These are phyloP conservation scores for Colletotrichum filicis DNA, from an alignment of 2,329 filamentous ascomycete species.

Conservation along the genomic window DNA sequence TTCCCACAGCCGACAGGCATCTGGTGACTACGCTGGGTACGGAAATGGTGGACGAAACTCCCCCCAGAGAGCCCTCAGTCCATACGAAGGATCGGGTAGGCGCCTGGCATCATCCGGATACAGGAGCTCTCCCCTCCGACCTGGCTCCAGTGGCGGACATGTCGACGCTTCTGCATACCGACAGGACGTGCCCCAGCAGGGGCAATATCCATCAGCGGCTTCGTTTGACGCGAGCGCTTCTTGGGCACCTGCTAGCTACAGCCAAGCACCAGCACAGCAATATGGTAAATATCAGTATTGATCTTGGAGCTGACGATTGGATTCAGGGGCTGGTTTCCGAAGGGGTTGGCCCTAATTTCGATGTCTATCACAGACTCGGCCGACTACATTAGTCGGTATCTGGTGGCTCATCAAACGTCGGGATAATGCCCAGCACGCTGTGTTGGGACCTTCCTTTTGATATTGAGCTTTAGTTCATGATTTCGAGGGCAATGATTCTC, in stretches of 20 bases:
- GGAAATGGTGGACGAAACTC: constrained; percentile 34
- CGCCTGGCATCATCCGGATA: constrained; percentile 56
- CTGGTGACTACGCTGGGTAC: constrained; percentile 53
- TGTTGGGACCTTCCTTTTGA: background rate
- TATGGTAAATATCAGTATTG: constrained; percentile 50
- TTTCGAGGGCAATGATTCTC: background rate
- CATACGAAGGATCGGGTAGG: constrained; percentile 52
- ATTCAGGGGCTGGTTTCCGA: constrained; percentile 27
- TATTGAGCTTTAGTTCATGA: background rate
- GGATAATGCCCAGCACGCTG: background rate
- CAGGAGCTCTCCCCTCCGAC: constrained; percentile 63
- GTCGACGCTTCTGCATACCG: constrained; percentile 53
- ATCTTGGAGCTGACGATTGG: constrained; percentile 22
- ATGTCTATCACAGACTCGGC: background rate
- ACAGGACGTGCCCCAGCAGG: constrained; percentile 26
- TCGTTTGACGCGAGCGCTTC: constrained; percentile 35
- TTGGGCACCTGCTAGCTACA: constrained; percentile 47
- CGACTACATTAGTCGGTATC: background rate
- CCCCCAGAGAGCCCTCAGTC: constrained; percentile 55
- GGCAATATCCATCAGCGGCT: background rate
- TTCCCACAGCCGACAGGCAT: constrained; percentile 52
- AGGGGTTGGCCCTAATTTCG: constrained; percentile 19
- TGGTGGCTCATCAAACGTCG: background rate
- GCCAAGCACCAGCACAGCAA: constrained; percentile 46
- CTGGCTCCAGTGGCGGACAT: constrained; percentile 54